Evolutionary conservation across 2,329 filamentous ascomycete genomes (phyloP), one percentile per base, ranked within the genome.

Genomic region (Fusarium fracticaudum): DNA sequence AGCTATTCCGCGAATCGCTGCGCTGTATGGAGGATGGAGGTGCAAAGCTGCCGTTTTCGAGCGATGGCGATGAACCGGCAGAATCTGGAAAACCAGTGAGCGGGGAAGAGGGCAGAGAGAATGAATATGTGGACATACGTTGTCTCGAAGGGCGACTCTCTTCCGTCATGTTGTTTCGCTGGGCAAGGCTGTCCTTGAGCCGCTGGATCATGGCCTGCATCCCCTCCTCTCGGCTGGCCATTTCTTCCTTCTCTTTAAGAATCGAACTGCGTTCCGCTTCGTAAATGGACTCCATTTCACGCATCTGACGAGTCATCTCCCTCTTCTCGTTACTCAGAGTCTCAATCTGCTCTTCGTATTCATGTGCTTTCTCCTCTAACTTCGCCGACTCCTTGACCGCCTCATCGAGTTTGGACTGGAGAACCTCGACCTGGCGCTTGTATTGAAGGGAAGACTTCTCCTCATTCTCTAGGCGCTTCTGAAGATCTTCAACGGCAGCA

Each of bases 271-370:
- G 91, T 84, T 99, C 96, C 50, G 93, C 91, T 82, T 98, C 96
- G 82, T 98, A 97, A 74, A 97, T 95, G 73, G 92, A 91, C 83
- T 98, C 95, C 85, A 98, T 91, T 82, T 99, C 96, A 73, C 96
- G 91, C 79, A 94, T 93, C 83, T 97, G 93, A 73, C 95, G 90
- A 37, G 92, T 90, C 63, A 92, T 88, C 76, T 98, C 95, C 77
- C 94, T 91, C 84, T 96, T 95, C 79, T 97, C 94, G 78, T 94
- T 95, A 79, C 91, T 91, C 61, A 98, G 87, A 13, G 89, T 86
- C 82, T 98, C 95, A 67, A 96, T 89, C 79, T 92, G 91, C 82
- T 96, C 94, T 71, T 96, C 95, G 79, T 91, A 91, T 83, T 98
- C 95, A 81, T 98, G 95, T 51, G 93, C 87, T 73, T 91, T 91